Percentiles rank a stretch among this genome's conserved stretches.
Evolutionary conservation across 2,329 filamentous ascomycete species (phyloP).

Genomic region (Fusarium burgessii): DNA sequence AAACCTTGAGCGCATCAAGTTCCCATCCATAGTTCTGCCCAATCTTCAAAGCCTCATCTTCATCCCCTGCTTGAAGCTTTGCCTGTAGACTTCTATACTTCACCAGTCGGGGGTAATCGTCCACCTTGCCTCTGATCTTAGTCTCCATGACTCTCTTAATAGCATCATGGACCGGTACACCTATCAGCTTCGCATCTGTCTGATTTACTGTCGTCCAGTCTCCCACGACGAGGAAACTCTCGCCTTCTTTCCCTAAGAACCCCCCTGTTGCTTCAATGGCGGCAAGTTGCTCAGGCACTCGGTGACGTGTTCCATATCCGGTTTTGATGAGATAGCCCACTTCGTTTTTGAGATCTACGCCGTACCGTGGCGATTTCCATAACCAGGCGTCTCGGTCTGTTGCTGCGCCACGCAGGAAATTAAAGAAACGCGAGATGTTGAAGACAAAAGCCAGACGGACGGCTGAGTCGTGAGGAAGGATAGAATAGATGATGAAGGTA

Average conservation of each 20-base stretch:
- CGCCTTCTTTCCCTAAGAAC: conserved; percentile 53
- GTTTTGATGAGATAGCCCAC: conserved; percentile 67
- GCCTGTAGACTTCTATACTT: conserved; percentile 57
- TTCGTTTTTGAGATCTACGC: conserved; percentile 59
- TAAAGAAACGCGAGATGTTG: conserved; percentile 50
- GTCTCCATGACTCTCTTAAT: conserved; percentile 53
- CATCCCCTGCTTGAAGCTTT: conserved; percentile 55
- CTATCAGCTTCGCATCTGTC: conserved; percentile 49
- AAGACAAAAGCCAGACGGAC: conserved; percentile 52
- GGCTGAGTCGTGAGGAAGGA: conserved; percentile 51
- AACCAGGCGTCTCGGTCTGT: conserved; percentile 58
- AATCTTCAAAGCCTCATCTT: conserved; percentile 52
- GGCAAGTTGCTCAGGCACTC: conserved; percentile 60
- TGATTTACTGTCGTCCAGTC: conserved; percentile 59
- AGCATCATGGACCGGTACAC: conserved; percentile 56
- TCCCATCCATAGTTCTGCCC: conserved; percentile 61
- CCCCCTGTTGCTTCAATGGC: conserved; percentile 54
- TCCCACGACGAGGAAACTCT: conserved; percentile 61
- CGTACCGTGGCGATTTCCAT: conserved; percentile 51
- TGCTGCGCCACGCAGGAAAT: conserved; percentile 46
- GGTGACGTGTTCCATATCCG: conserved; percentile 65
- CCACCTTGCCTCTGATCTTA: conserved; percentile 45
- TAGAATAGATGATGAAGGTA: conserved; percentile 44
- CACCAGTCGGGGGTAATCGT: conserved; percentile 51
- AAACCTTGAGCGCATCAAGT: conserved; percentile 63